Evolutionary conservation across 2,329 filamentous ascomycete genomes (phyloP), one percentile per base, ranked within the genome.

Genomic region (Microdochium paspali): DNA sequence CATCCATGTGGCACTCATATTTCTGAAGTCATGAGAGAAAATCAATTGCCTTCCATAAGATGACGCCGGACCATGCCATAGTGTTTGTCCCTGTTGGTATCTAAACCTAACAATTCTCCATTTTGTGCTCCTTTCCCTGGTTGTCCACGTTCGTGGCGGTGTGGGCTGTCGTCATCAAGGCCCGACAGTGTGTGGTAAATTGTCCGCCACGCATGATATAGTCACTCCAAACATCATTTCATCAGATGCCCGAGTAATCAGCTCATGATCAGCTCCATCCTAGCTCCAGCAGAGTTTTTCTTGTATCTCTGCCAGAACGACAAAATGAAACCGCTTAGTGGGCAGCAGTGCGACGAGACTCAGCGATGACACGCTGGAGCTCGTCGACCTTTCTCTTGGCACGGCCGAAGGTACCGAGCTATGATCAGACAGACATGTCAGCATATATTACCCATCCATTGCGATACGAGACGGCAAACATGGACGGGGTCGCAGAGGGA

Each of bases 311-410:
- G 7, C 7, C 7, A 18, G 35, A 15, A 21, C 10, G 35, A 18
- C 18, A 5, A 40, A 35, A 35, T 15, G 18, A 21, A 21, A 20
- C 18, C 47, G 53, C 68, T 80, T 80, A 81, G 72, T 81, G 77
- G 60, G 64, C 73, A 56, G 71, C 67, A 63, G 35, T 40, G 35
- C 77, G 73, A 75, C 91, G 90, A 69, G 90, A 85, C 80, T 97
- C 93, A 66, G 91, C 89, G 70, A 98, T 98, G 74, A 98, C 87
- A 66, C 88, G 84, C 77, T 90, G 88, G 77, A 98, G 89, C 79
- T 97, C 91, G 71, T 98, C 93, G 62, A 98, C 93, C 91, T 98
- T 98, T 72, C 82, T 85, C 91, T 98, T 98, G 68, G 91, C 91
- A 73, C 93, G 91, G 68, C 88, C 87, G 75, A 97, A 97, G 64